Evolutionary conservation across 2,329 filamentous ascomycete species (phyloP).

Genomic region (Ophiostoma ulmi): DNA sequence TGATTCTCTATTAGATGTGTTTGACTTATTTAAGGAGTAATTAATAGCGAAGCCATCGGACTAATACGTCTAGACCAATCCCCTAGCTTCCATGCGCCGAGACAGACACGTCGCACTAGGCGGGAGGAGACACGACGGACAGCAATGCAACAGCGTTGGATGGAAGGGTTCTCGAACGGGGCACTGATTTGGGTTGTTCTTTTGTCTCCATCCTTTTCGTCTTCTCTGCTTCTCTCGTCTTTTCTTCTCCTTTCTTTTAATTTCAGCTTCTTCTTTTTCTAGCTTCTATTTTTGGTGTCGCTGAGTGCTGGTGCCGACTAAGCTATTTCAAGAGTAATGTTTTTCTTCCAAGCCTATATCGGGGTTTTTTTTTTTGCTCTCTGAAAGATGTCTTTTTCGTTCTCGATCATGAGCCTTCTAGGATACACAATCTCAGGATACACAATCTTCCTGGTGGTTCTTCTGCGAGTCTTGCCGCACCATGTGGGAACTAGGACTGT

Average conservation of each 20-base stretch:
- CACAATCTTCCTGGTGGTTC: background rate
- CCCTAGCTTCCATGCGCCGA: background rate
- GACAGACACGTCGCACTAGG: background rate
- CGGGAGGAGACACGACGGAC: background rate
- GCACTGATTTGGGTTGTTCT: background rate
- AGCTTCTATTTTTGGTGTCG: background rate
- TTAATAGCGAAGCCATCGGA: background rate
- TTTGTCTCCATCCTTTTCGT: background rate
- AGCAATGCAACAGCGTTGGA: slow-evolving; percentile 2
- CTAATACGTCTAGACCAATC: background rate
- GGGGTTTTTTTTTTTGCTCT: background rate
- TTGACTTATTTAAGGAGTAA: background rate
- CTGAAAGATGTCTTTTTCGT: background rate
- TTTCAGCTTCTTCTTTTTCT: background rate
- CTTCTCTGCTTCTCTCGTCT: background rate
- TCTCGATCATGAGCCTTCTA: background rate
- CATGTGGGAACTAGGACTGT: background rate
- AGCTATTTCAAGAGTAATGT: no score
- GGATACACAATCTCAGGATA: background rate
- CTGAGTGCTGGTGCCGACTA: background rate
- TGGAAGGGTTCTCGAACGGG: slow-evolving; percentile 6
- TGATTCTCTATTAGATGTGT: background rate
- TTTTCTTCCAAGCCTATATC: background rate
- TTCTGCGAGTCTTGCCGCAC: background rate
- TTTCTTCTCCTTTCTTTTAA: no score